phyloP scores from a whole-genome alignment of 768 basidiomycete species.

The Asterophora lycoperdoides region DNA sequence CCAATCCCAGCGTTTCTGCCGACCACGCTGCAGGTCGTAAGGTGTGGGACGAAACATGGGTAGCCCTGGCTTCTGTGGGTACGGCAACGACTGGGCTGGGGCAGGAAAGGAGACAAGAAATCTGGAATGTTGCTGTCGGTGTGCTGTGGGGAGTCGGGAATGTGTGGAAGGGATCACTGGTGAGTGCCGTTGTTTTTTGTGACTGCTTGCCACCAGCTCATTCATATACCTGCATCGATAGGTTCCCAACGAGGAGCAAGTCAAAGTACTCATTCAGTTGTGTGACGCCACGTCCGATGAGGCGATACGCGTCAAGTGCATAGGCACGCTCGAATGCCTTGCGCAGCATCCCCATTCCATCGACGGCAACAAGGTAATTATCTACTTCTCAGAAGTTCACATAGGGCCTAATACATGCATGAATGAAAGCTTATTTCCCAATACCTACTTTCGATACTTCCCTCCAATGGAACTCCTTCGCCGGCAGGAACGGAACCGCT shows the following conservation, averaged over 20 bases:
- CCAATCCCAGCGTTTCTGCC: conserved; percentile 35
- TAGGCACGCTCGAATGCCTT: conserved; percentile 82
- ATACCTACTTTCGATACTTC: conserved; percentile 64
- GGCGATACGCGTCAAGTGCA: conserved; percentile 64
- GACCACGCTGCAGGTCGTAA: conserved; percentile 46
- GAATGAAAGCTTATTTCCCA: conserved; percentile 55
- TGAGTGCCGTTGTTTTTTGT: conserved; percentile 27
- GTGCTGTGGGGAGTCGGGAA: conserved; percentile 86
- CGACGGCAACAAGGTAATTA: conserved; percentile 58
- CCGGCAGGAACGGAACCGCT: conserved; percentile 59
- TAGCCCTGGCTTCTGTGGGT: conserved; percentile 54
- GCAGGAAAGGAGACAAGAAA: conserved; percentile 64
- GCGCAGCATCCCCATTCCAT: conserved; percentile 65
- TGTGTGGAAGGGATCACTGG: conserved; percentile 67
- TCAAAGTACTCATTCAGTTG: conserved; percentile 61
- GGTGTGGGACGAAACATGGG: conserved; percentile 69
- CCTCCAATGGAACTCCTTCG: conserved; percentile 36
- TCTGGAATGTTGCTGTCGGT: conserved; percentile 78
- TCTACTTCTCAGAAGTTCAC: background rate
- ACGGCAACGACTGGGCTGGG: conserved; percentile 55
- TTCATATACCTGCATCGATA: conserved; percentile 19
- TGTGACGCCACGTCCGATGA: conserved; percentile 54
- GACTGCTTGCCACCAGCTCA: background rate
- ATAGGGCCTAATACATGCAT: background rate
- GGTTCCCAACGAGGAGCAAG: conserved; percentile 58